Evolutionary conservation across 1,284 basidiomycete genomes (phyloP), one percentile per base, ranked within the genome.

Genomic region (Malassezia arunalokei): DNA sequence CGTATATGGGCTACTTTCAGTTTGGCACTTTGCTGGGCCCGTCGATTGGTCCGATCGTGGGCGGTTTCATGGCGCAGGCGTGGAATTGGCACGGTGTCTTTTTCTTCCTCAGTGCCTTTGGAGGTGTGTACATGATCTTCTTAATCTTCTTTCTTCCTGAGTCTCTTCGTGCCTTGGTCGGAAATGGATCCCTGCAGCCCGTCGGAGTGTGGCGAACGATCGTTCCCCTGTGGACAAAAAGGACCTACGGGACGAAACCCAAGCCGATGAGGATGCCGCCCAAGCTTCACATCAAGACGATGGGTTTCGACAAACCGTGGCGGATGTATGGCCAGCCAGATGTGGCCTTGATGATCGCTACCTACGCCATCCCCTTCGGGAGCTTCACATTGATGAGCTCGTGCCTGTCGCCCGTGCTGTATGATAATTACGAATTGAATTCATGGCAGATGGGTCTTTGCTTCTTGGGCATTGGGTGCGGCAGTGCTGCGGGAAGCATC

Each of bases 41-140:
- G 0, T 47, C 57, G 5, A 45, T 61, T 8, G 59, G 57, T 1
- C 59, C 59, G 3, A 40, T 61, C 3, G 37, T 58, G n/a, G 59
- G 59, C 9, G 59, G 56, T 4, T 40, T 50, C 27, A 24, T 61
- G 11, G 47, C 59, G 3, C 50, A 58, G 32, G 15, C 37, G 11
- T 58, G 52, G 53, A 53, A 54, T 27, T 61, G 54, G 47, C 59
- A 56, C 14, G 41, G 81, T 2, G 83, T 87, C 24, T 87, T 87
- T 67, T 87, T 84, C 84, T 84, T 87, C 64, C 73, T 87, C 7
- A 79, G 78, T 49, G 86, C 85, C 4, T 66, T 79, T 0, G 77
- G 82, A 6, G 79, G 76, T 0, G 57, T 75, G 5, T 82, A 81
- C 60, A 75, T 80, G 29, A 37, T 83, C 6, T 66, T 77, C 31